Percentiles rank a stretch among this genome's conserved stretches.
These are phyloP conservation scores for Colletotrichum acutatum DNA, from an alignment of 2,329 filamentous ascomycete genomes.

Conservation along the genomic window DNA sequence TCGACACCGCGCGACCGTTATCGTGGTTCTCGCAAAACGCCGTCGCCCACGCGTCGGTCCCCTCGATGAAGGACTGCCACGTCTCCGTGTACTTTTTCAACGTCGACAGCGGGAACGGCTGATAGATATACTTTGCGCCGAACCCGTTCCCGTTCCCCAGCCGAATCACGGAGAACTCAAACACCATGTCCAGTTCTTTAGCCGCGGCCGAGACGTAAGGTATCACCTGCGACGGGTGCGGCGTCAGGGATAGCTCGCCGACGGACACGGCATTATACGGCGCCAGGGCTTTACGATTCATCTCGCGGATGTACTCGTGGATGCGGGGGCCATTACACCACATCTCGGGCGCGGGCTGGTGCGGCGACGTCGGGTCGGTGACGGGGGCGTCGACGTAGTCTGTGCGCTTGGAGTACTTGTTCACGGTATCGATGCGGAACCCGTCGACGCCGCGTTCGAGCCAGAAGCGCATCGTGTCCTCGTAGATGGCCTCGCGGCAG, in stretches of 20 bases:
- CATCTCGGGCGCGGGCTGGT: conserved; percentile 58
- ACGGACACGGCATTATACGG: conserved; percentile 71
- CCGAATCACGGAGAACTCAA: conserved; percentile 68
- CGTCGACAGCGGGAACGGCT: conserved; percentile 55
- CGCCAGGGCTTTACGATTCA: conserved; percentile 62
- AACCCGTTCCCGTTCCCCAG: conserved; percentile 61
- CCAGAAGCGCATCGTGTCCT: conserved; percentile 77
- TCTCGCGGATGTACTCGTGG: conserved; percentile 70
- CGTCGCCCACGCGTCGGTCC: conserved; percentile 66
- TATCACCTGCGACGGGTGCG: conserved; percentile 61
- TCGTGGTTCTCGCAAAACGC: conserved; percentile 74
- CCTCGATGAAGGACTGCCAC: conserved; percentile 62
- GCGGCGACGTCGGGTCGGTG: conserved; percentile 48
- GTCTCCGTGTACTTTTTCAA: conserved; percentile 56
- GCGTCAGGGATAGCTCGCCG: conserved; percentile 70
- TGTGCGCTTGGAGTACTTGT: conserved; percentile 72
- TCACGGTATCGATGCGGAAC: conserved; percentile 76
- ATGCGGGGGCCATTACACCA: conserved; percentile 72
- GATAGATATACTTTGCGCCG: conserved; percentile 60
- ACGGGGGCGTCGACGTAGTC: conserved; percentile 65
- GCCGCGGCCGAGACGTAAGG: conserved; percentile 64
- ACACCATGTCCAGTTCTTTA: conserved; percentile 70
- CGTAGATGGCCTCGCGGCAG: conserved; percentile 74
- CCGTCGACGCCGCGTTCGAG: conserved; percentile 74
- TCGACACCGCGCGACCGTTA: conserved; percentile 66